Percentiles rank a stretch among this genome's conserved stretches.
phyloP scores from a whole-genome alignment of 2,329 filamentous ascomycete species.

The Fusarium brachygibbosum region DNA sequence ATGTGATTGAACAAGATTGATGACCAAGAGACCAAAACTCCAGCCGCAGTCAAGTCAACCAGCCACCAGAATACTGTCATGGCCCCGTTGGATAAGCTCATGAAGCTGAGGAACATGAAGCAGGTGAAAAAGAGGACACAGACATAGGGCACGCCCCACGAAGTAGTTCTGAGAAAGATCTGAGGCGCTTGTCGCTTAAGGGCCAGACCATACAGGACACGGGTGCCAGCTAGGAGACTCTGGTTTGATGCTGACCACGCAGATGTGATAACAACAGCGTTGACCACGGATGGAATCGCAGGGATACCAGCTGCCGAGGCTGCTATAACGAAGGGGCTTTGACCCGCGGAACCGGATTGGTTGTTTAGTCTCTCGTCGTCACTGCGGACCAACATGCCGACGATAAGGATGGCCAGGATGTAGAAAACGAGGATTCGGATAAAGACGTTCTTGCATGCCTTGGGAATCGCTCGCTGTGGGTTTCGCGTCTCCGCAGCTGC shows the following conservation, averaged over 20 bases:
- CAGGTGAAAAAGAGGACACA: constrained; percentile 66
- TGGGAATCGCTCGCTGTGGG: constrained; percentile 65
- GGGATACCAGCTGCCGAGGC: constrained; percentile 75
- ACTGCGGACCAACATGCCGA: constrained; percentile 75
- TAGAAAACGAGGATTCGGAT: constrained; percentile 71
- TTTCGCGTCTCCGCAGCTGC: constrained; percentile 71
- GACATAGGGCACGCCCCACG: constrained; percentile 72
- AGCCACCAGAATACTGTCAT: constrained; percentile 77
- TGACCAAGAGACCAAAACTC: constrained; percentile 74
- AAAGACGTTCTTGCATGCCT: constrained; percentile 69
- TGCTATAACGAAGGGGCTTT: constrained; percentile 77
- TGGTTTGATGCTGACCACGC: constrained; percentile 79
- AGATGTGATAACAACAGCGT: constrained; percentile 80
- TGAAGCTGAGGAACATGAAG: constrained; percentile 71
- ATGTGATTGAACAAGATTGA: constrained; percentile 72
- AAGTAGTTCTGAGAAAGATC: constrained; percentile 70
- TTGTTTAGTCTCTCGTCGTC: constrained; percentile 66
- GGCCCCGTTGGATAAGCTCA: constrained; percentile 68
- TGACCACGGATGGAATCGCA: constrained; percentile 78
- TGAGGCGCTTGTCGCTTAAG: constrained; percentile 70
- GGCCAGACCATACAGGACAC: constrained; percentile 71
- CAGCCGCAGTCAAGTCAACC: constrained; percentile 71
- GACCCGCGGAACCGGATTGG: constrained; percentile 59
- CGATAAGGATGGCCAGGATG: constrained; percentile 77
- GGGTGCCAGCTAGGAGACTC: constrained; percentile 70